Base-by-base conservation (phyloP, 2,329 filamentous ascomycete genomes). In the Ilyonectria mors-panacis region DNA sequence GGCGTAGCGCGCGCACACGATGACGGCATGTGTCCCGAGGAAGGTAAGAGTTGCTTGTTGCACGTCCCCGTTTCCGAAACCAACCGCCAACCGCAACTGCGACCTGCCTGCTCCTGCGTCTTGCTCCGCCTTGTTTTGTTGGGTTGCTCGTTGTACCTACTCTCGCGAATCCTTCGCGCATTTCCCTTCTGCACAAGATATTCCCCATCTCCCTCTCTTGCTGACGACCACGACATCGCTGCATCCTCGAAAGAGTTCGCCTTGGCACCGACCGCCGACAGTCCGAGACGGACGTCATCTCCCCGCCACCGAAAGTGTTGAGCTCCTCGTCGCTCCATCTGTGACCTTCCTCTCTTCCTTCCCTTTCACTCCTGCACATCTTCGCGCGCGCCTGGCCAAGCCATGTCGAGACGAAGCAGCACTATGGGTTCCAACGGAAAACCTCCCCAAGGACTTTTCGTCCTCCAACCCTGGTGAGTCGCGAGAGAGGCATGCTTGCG, bases 381-480 rank as follows among this genome's bases (percentile, higher is more conserved):
- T 39, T 39, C 55, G 39, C 28, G 9, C n/a, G 12, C 30, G 42
- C 26, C 35, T 54, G 45, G 59, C 60, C 58, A 63, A 64, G 80
- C 48, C 76, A 93, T 93, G 91, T 92, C 90, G 69, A 91, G 89
- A 84, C 84, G 91, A 84, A 86, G 83, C 78, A 80, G 78, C 68
- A 82, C 80, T 70, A 83, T 77, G 66, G 72, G 76, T 26, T 67
- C 77, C 19, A 75, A 76, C 57, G 78, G 77, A 63, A 63, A 74
- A 70, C 54, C 65, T 73, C 23, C 65, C 72, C 66, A 82, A 79
- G 68, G 75, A 79, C 60, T 58, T 63, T 33, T 44, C 68, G 63
- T 73, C 73, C 68, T 70, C 73, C 67, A 75, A 75, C 68, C 80
- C 80, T 61, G 79, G 82, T 83, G 75, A 69, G 80, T 69, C 44